phyloP scores from a whole-genome alignment of 495 filamentous ascomycete genomes.

The Hamigera avellanea region DNA sequence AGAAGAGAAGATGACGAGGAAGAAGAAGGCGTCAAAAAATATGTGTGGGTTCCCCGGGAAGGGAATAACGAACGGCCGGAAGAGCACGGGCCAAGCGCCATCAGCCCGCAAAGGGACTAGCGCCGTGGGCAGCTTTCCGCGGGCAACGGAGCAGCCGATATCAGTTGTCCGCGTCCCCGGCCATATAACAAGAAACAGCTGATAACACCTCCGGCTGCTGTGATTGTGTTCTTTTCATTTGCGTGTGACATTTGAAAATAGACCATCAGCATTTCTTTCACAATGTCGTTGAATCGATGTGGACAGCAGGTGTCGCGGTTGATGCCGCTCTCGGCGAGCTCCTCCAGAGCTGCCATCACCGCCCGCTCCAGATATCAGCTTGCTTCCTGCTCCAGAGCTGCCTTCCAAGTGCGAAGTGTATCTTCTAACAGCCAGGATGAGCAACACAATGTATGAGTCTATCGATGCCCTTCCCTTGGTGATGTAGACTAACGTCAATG shows the following conservation, averaged over 20 bases:
- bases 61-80: slow-evolving; percentile 7
- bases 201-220: no score
- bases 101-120: slow-evolving; percentile 17
- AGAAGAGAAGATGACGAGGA: slow-evolving; percentile 18
- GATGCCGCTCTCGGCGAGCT: slow-evolving; percentile 22
- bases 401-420: slow-evolving; percentile 23
- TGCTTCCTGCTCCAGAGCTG: slow-evolving; percentile 8
- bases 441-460: slow-evolving; percentile 27
- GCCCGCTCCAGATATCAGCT: slow-evolving; percentile 6
- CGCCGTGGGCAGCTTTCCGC: slow-evolving; percentile 26
- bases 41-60: slow-evolving; percentile 10
- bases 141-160: slow-evolving; percentile 23
- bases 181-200: slow-evolving; percentile 7
- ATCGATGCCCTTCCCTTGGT: neutral
- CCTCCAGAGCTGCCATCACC: slow-evolving; percentile 7
- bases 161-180: slow-evolving; percentile 13
- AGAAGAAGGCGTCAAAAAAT: slow-evolving; percentile 4
- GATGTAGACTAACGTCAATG: slow-evolving; percentile 1
- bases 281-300: slow-evolving; percentile 33
- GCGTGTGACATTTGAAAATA: no score
- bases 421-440: slow-evolving; percentile 28
- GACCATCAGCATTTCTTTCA: no score
- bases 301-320: slow-evolving; percentile 28
- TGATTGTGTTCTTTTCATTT: no score
- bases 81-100: slow-evolving; percentile 23